Base-by-base conservation (phyloP, 345 rosid species). In the Mangifera indica region DNA sequence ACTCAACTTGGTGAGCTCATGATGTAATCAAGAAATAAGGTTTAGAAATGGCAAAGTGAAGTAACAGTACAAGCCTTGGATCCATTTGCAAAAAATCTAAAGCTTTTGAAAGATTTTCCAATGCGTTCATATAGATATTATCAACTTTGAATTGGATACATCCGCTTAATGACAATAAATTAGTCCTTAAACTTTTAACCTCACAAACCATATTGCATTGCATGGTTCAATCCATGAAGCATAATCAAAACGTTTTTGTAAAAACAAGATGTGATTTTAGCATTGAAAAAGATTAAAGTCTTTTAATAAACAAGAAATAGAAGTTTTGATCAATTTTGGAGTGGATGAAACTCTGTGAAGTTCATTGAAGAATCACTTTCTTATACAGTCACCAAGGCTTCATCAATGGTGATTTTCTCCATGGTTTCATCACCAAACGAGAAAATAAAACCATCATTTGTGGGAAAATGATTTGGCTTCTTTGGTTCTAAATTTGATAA, bases 321-420 rank as follows among this genome's bases (percentile, higher is more conserved):
- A 69, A 42, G 45, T 71, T 15, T 24, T 84, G 66, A 71, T 69
- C 12, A 15, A 60, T 2, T 67, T 75, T 40, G 84, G 79, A 17
- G 69, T 76, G 24, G 34, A 12, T 14, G 78, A 74, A 45, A 49
- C 66, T 3, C 63, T 86, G 59, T 79, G 4, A 29, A 74, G 37
- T 60, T 84, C 59, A 55, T 86, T 4, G 61, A 79, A 74, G 51
- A 76, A 4, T 89, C 85, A 7, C 9, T 79, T 26, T 72, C 22
- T 53, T 78, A 67, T 3, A 2, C 77, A 0, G 67, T 79, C 67
- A 80, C 84, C 2, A 87, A 82, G 72, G 74, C 86, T 14, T 72
- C 86, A 40, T 74, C 85, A 1, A 56, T 61, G 54, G 65, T 85
- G 14, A 76, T 82, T n/a, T 85, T 77, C 65, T 18, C 77, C 72